These are phyloP conservation scores for Lodderomyces theae DNA, from an alignment of 1,139 yeast genomes.

Conservation along the genomic window DNA sequence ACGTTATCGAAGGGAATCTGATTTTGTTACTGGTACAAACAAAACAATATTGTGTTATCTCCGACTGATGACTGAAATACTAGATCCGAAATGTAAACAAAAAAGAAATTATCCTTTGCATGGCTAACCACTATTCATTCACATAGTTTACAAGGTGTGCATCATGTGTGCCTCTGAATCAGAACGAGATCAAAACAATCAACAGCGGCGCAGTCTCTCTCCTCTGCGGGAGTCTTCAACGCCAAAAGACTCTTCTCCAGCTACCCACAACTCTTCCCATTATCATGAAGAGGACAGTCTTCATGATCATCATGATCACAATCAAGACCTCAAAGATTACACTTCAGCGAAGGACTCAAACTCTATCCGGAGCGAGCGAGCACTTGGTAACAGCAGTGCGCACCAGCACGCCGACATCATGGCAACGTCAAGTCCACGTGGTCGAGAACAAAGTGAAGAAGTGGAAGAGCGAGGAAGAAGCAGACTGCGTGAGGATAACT, in stretches of 20 bases:
- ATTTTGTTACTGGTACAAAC: not conserved
- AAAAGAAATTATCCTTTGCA: too few species aligned
- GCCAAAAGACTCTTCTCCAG: not conserved
- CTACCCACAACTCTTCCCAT: too few species aligned
- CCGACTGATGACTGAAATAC: conserved; percentile 1
- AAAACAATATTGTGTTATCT: not conserved
- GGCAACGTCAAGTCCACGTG: conserved; percentile 1
- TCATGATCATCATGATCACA: conserved; percentile 5
- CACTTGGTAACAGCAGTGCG: not conserved
- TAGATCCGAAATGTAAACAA: not conserved
- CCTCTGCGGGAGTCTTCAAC: not conserved
- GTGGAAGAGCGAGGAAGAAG: conserved; percentile 12
- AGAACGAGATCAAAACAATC: not conserved
- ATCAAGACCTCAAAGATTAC: conserved; percentile 7
- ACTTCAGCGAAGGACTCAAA: too few species aligned
- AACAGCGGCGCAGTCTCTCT: not conserved
- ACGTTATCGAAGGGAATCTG: too few species aligned
- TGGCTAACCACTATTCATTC: too few species aligned
- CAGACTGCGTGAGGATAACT: conserved; percentile 12
- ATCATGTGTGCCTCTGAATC: not conserved
- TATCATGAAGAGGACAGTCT: too few species aligned
- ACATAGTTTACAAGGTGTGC: too few species aligned
- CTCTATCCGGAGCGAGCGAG: too few species aligned
- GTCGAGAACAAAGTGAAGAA: conserved; percentile 1
- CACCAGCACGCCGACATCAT: not conserved